These are phyloP conservation scores for Plantago elongata DNA, from an alignment of 257 asterid genomes.

Conservation along the genomic window DNA sequence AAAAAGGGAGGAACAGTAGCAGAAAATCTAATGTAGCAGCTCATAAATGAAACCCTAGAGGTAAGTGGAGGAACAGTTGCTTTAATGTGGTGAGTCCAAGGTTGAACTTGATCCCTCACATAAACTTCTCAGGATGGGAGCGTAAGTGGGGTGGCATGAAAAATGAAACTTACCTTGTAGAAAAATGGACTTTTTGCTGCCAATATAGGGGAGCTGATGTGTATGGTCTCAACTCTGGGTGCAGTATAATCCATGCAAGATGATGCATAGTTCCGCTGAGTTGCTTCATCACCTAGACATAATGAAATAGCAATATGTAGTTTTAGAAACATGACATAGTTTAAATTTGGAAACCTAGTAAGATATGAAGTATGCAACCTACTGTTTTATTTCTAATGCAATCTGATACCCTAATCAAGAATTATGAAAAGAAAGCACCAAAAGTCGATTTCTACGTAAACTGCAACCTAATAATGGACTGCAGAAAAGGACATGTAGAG, in stretches of 20 bases:
- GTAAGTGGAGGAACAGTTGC: no score
- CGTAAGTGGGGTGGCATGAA: slow-evolving; percentile 2
- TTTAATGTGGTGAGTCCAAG: no score
- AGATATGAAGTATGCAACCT: not conserved
- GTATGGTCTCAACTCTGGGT: slow-evolving; percentile 46
- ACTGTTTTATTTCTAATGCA: not conserved
- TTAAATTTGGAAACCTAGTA: slow-evolving; percentile 5
- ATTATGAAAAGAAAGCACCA: slow-evolving; percentile 8
- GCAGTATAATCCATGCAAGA: slow-evolving; percentile 37
- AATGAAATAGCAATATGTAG: slow-evolving; percentile 14
- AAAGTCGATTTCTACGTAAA: slow-evolving; percentile 8
- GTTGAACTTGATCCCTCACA: no score
- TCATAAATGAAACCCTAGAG: no score
- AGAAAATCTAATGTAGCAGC: no score
- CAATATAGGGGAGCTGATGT: slow-evolving; percentile 85
- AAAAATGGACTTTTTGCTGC: slow-evolving; percentile 83
- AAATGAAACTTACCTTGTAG: slow-evolving; percentile 44
- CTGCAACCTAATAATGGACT: slow-evolving; percentile 8
- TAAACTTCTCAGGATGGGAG: not conserved
- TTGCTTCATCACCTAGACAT: slow-evolving; percentile 41
- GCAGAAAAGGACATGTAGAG: slow-evolving; percentile 7
- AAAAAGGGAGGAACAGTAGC: no score
- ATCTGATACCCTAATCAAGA: not conserved
- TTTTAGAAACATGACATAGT: slow-evolving; percentile 3
- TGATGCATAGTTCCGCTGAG: slow-evolving; percentile 25